A percentile compares a stretch with the other conserved stretches of the same genome.
Evolutionary conservation across 495 filamentous ascomycete genomes (phyloP).

Genomic region (Penicillium cinerascens): DNA sequence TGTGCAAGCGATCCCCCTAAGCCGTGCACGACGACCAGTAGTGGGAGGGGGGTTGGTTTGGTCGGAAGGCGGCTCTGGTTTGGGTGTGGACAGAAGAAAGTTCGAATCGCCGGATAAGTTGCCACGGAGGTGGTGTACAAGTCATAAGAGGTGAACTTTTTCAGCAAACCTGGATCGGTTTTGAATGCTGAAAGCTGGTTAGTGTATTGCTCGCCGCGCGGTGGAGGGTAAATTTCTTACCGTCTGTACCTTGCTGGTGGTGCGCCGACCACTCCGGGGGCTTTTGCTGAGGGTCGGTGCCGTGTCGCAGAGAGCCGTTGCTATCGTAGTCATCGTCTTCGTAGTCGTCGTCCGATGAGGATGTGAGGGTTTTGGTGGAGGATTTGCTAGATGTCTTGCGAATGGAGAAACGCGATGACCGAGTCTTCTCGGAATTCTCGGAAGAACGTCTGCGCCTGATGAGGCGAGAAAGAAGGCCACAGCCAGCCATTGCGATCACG

Average conservation of each 20-base stretch:
- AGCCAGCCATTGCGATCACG: constrained; percentile 40
- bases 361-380: constrained; percentile 32
- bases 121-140: constrained; percentile 66
- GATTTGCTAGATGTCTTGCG: constrained; percentile 29
- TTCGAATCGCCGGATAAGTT: constrained; percentile 73
- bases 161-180: constrained; percentile 72
- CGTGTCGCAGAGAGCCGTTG: constrained; percentile 35
- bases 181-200: constrained; percentile 25
- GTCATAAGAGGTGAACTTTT: constrained; percentile 68
- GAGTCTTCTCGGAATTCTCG: constrained; percentile 15
- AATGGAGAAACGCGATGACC: constrained; percentile 19
- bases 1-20: constrained; percentile 86
- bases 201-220: not conserved
- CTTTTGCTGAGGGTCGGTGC: constrained; percentile 17
- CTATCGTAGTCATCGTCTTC: constrained; percentile 46
- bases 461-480: constrained; percentile 36
- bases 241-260: constrained; percentile 30
- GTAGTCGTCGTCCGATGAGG: constrained; percentile 42
- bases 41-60: constrained; percentile 67
- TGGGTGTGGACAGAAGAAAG: constrained; percentile 78
- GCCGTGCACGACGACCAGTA: constrained; percentile 89
- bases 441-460: constrained; percentile 27
- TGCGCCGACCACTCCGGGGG: constrained; percentile 20
- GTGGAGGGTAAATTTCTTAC: constrained; percentile 16
- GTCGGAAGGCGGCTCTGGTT: constrained; percentile 73